Evolutionary conservation across 2,329 filamentous ascomycete species (phyloP), one percentile per base, ranked within the genome.

Genomic region (Talaromyces verruculosus): DNA sequence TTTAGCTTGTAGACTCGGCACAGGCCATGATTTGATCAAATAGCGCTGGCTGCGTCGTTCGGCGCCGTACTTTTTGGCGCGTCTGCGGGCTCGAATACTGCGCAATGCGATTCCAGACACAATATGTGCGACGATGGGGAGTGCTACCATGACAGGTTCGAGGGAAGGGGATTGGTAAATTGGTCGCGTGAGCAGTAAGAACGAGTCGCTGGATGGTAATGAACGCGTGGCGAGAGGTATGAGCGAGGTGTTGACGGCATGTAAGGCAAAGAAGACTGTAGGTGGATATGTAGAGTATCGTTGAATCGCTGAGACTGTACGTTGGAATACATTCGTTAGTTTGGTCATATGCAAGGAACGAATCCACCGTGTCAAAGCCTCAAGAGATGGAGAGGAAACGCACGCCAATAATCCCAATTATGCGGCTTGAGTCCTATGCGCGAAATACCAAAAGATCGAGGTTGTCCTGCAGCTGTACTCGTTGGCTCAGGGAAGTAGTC

Each of bases 281-380:
- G 92, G 93, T 69, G 91, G 88, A 81, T 97, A 96, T 70, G 91
- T 92, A 0, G 92, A 95, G 83, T 96, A 97, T 76, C 88, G 90
- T 78, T 98, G 95, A 41, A 95, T 84, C 58, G 91, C 87, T 5
- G 85, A 85, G 63, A 96, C 90, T 92, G 8, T 57, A 57, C 19
- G 11, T 57, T 3, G 10, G 5, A 41, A 7, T 5, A 17, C 5
- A 60, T 30, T 4, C 13, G 37, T 60, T 45, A 57, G 61, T 28
- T 2, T 28, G 33, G 43, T n/a, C 25, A 19, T 47, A 19, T 43
- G 19, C 67, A 25, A 55, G 62, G 47, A 47, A 45, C 47, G 45
- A 13, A 22, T 58, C 43, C 57, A 35, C 39, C 13, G 25, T 22
- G 19, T 25, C 19, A 8, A 33, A 33, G 30, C 6, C 7, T 33